Evolutionary conservation across 208 protist genomes (phyloP).

Genomic region (Blechomonas ayalai): DNA sequence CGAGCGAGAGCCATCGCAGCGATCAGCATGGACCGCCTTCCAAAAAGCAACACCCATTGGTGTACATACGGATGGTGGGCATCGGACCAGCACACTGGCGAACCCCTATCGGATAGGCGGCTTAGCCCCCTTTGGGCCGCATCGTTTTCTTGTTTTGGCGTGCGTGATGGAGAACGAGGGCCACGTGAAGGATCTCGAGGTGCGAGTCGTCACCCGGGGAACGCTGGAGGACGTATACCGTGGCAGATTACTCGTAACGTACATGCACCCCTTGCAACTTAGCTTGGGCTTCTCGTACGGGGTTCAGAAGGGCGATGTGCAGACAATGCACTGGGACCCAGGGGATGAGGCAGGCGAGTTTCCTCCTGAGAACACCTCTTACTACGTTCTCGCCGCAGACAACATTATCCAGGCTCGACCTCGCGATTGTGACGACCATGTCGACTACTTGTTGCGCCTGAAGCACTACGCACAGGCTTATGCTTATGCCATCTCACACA

Average conservation of each 20-base stretch:
- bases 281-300: constrained; percentile 18
- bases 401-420: constrained; percentile 37
- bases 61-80: no score
- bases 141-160: constrained; percentile 46
- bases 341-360: no score
- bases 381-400: constrained; percentile 54
- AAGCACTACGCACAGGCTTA: constrained; percentile 36
- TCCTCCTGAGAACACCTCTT: constrained; percentile 12
- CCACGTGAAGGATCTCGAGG: constrained; percentile 41
- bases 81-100: constrained; percentile 5
- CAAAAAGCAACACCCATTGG: not conserved
- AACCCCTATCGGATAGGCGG: constrained; percentile 59
- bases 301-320: no score
- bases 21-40: not conserved
- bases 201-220: constrained; percentile 49
- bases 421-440: constrained; percentile 54
- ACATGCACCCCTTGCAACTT: constrained; percentile 61
- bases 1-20: not conserved
- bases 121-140: constrained; percentile 39
- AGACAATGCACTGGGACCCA: no score
- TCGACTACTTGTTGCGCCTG: constrained; percentile 38
- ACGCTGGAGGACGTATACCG: constrained; percentile 44
- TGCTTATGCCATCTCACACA: constrained; percentile 20
- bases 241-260: constrained; percentile 31
- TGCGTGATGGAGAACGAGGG: constrained; percentile 29